These are phyloP conservation scores for Gnomoniopsis sp. DNA, from an alignment of 2,329 filamentous ascomycete genomes.

Conservation along the genomic window DNA sequence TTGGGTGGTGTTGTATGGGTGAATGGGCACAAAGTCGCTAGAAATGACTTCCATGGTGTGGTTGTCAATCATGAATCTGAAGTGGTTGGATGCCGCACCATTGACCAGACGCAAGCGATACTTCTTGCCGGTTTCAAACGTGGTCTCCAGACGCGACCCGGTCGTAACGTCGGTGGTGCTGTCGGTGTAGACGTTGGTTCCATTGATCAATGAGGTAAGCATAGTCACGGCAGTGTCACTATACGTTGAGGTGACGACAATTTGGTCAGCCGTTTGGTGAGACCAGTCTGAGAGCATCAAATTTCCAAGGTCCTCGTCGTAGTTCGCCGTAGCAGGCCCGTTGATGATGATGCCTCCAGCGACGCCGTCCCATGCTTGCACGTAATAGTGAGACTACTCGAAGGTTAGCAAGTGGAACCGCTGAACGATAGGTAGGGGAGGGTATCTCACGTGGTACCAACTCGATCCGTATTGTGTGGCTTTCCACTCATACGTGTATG, in stretches of 20 bases:
- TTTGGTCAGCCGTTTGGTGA: neutral
- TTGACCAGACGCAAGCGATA: conserved; percentile 4
- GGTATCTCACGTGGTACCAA: conserved; percentile 38
- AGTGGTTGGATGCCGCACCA: conserved; percentile 39
- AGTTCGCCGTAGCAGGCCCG: conserved; percentile 40
- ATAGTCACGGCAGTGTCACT: conserved; percentile 43
- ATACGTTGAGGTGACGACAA: conserved; percentile 36
- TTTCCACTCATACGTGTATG: conserved; percentile 30
- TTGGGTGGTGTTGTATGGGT: conserved; percentile 44
- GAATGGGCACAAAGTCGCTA: conserved; percentile 44
- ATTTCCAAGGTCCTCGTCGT: conserved; percentile 46
- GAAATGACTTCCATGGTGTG: conserved; percentile 46
- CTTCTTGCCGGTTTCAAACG: conserved; percentile 20
- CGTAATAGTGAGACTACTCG: conserved; percentile 25
- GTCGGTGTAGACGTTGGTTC: conserved; percentile 39
- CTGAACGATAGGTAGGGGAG: neutral
- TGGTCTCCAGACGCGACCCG: conserved; percentile 24
- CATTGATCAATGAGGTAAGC: conserved; percentile 32
- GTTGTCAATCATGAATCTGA: conserved; percentile 42
- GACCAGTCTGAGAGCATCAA: conserved; percentile 21
- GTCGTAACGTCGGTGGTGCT: conserved; percentile 33
- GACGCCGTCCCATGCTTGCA: conserved; percentile 38
- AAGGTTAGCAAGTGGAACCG: no score
- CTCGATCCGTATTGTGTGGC: conserved; percentile 32
- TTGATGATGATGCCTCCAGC: conserved; percentile 43